Conservation (phyloP, 768 basidiomycete species). For the Phlebiopsis flavidoalba region DNA sequence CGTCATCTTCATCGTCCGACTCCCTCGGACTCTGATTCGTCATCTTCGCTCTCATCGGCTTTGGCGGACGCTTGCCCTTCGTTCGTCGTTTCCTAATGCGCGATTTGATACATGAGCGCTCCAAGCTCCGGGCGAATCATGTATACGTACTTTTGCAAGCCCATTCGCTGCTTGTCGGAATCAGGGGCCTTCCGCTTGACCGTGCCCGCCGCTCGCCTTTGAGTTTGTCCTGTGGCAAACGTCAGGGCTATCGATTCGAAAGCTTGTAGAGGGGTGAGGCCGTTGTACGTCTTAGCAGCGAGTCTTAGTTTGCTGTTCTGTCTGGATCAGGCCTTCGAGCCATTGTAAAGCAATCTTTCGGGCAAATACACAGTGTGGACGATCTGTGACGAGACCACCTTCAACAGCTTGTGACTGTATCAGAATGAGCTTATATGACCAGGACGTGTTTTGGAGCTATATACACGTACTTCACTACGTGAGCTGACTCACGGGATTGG, state of each 20-base stretch:
- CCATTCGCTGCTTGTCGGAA: slow-evolving; percentile 41
- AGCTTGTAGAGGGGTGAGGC: background rate
- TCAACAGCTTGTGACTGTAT: background rate
- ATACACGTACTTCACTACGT: slow-evolving; percentile 53
- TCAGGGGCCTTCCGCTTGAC: slow-evolving; percentile 52
- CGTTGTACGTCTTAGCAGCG: slow-evolving; percentile 23
- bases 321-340: slow-evolving; percentile 43
- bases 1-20: slow-evolving; percentile 15
- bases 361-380: slow-evolving; percentile 64
- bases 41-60: slow-evolving; percentile 18
- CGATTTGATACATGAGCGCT: background rate
- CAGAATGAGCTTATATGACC: background rate
- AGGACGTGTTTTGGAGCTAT: too few relatives aligned
- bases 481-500: slow-evolving; percentile 58
- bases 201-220: slow-evolving; percentile 50
- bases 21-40: slow-evolving; percentile 15
- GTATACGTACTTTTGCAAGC: slow-evolving; percentile 39
- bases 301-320: too few relatives aligned
- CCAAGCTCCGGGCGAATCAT: background rate
- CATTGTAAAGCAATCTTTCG: slow-evolving; percentile 50
- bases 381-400: slow-evolving; percentile 39
- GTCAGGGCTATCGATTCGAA: background rate
- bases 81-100: slow-evolving; percentile 18
- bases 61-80: slow-evolving; percentile 22
- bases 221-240: slow-evolving; percentile 33